Conservation (phyloP, 2,329 filamentous ascomycete species). For the Beauveria sp. region DNA sequence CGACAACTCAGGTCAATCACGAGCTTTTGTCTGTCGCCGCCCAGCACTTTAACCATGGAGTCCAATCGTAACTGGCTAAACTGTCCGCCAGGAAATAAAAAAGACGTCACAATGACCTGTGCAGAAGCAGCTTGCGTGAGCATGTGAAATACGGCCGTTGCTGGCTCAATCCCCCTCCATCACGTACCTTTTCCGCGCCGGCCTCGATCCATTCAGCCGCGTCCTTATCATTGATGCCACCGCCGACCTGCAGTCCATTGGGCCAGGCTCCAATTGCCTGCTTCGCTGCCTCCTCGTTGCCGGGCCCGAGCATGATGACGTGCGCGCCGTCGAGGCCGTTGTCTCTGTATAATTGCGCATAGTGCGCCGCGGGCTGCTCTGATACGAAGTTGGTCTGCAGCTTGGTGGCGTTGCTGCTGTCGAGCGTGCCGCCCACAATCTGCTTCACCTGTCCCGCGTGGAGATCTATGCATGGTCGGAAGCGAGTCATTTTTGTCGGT, state of each 20-base stretch:
- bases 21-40: slow-evolving; percentile 67
- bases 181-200: slow-evolving; percentile 76
- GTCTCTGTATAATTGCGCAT: slow-evolving; percentile 72
- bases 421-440: slow-evolving; percentile 91
- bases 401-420: slow-evolving; percentile 47
- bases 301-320: slow-evolving; percentile 92
- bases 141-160: background rate
- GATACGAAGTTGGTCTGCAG: slow-evolving; percentile 93
- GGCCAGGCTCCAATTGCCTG: slow-evolving; percentile 77
- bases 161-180: background rate
- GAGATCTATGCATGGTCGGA: slow-evolving; percentile 93
- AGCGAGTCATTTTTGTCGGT: slow-evolving; percentile 66
- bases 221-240: slow-evolving; percentile 84
- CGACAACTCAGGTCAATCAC: slow-evolving; percentile 95
- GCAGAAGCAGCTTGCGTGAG: slow-evolving; percentile 1
- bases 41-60: slow-evolving; percentile 64
- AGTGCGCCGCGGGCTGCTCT: slow-evolving; percentile 71
- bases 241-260: slow-evolving; percentile 75
- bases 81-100: slow-evolving; percentile 74
- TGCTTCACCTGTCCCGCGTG: slow-evolving; percentile 98
- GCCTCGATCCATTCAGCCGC: slow-evolving; percentile 77
- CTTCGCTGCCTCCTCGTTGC: slow-evolving; percentile 71
- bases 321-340: slow-evolving; percentile 71
- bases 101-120: slow-evolving; percentile 96
- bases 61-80: slow-evolving; percentile 75